A percentile compares a stretch with the other conserved stretches of the same genome.
Evolutionary conservation across 2,329 filamentous ascomycete genomes (phyloP).

Genomic region (Waltergamsia citrina): DNA sequence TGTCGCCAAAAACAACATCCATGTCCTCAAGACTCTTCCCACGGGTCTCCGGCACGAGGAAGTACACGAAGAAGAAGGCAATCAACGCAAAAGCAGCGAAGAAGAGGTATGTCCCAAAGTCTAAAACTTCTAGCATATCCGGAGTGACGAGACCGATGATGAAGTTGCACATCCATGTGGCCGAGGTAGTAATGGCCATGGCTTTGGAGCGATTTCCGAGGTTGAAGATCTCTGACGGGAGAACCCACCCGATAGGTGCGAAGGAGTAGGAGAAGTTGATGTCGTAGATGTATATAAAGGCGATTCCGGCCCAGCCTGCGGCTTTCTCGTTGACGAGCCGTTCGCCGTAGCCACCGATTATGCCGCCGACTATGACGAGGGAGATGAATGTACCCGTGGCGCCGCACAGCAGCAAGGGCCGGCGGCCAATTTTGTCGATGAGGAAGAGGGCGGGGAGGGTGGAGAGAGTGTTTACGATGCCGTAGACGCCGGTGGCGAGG

Average conservation of each 20-base stretch:
- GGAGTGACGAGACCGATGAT: constrained; percentile 24
- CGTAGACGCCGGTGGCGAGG: constrained; percentile 47
- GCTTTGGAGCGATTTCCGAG: constrained; percentile 48
- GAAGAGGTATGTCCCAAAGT: constrained; percentile 48
- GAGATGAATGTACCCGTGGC: constrained; percentile 54
- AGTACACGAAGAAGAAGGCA: constrained; percentile 37
- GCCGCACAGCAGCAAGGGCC: constrained; percentile 53
- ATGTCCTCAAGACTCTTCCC: constrained; percentile 47
- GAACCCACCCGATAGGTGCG: constrained; percentile 55
- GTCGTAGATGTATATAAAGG: constrained; percentile 55
- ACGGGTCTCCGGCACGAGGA: constrained; percentile 49
- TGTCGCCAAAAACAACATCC: constrained; percentile 35
- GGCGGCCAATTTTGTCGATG: constrained; percentile 48
- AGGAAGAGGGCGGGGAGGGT: constrained; percentile 34
- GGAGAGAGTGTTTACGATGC: constrained; percentile 41
- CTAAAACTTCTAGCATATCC: constrained; percentile 41
- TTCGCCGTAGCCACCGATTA: constrained; percentile 35
- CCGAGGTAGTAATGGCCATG: constrained; percentile 47
- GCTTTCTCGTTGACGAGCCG: constrained; percentile 22
- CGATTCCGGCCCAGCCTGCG: constrained; percentile 48
- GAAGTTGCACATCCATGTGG: constrained; percentile 28
- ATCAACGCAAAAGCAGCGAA: constrained; percentile 45
- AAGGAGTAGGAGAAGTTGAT: constrained; percentile 55
- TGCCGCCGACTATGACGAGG: constrained; percentile 40
- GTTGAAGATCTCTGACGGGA: constrained; percentile 54